Evolutionary conservation across 2,329 filamentous ascomycete genomes (phyloP).

Genomic region (Exophiala xenobiotica): DNA sequence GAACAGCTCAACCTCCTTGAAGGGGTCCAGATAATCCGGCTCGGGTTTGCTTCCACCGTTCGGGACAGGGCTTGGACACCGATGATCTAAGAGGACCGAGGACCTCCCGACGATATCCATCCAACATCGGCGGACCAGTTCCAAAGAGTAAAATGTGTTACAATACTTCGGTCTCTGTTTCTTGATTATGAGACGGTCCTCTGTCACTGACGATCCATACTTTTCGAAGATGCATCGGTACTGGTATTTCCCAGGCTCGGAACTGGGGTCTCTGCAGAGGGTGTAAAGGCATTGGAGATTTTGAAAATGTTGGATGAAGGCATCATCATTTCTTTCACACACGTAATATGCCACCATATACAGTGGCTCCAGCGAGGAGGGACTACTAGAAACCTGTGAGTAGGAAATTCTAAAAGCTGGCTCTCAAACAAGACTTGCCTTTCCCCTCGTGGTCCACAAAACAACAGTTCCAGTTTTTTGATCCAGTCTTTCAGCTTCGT

Average conservation of each 20-base stretch:
- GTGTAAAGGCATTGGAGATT: neutral
- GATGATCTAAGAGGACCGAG: no score
- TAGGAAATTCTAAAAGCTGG: neutral
- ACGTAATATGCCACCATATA: conserved; percentile 1
- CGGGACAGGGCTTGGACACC: neutral
- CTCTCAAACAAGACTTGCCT: neutral
- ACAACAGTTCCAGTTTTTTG: neutral
- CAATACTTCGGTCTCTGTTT: neutral
- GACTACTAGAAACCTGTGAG: neutral
- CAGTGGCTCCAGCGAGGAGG: neutral
- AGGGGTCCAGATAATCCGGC: no score
- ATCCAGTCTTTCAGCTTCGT: neutral
- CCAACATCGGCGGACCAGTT: neutral
- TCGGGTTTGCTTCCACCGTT: neutral
- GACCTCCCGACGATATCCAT: neutral
- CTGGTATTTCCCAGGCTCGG: neutral
- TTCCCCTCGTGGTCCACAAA: neutral
- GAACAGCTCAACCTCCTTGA: neutral
- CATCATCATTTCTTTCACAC: neutral
- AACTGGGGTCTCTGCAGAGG: neutral
- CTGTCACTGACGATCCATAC: neutral
- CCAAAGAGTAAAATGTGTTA: neutral
- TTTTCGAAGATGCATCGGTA: conserved; percentile 1
- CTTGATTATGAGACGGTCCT: neutral
- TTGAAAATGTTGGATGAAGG: conserved; percentile 1